Evolutionary conservation across 495 filamentous ascomycete species (phyloP).

Genomic region (Aspergillus homomorphus): DNA sequence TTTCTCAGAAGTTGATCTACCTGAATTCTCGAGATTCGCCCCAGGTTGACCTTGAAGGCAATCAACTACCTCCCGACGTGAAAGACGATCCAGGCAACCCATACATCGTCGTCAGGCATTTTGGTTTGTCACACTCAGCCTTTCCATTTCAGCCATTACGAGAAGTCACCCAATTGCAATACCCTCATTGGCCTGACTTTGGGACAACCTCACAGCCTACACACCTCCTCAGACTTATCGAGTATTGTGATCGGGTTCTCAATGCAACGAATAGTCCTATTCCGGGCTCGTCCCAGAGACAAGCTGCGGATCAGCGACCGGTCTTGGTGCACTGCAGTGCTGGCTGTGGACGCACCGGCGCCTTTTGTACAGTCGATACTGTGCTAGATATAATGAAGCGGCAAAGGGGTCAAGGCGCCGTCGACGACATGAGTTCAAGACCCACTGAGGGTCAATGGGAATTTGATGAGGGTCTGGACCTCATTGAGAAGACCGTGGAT

Average conservation of each 20-base stretch:
- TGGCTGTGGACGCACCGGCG: conserved; percentile 90
- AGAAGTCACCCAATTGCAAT: conserved; percentile 94
- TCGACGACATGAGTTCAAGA: background rate
- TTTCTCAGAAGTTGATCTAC: conserved; percentile 77
- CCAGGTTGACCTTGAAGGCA: conserved; percentile 7
- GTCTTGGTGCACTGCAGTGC: conserved; percentile 94
- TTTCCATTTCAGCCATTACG: conserved; percentile 83
- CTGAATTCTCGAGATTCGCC: conserved; percentile 51
- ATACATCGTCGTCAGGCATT: conserved; percentile 80
- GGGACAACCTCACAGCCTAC: conserved; percentile 85
- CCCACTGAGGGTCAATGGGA: conserved; percentile 49
- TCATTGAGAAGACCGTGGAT: conserved; percentile 80
- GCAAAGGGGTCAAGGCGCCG: conserved; percentile 47
- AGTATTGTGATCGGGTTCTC: conserved; percentile 67
- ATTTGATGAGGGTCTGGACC: conserved; percentile 59
- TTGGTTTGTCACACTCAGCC: conserved; percentile 71
- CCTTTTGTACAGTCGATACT: conserved; percentile 94
- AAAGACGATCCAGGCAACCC: conserved; percentile 52
- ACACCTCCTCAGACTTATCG: conserved; percentile 81
- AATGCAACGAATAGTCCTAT: conserved; percentile 33
- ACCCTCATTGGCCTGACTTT: conserved; percentile 93
- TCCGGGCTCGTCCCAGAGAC: conserved; percentile 47
- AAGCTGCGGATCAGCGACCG: conserved; percentile 57
- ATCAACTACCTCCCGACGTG: conserved; percentile 13
- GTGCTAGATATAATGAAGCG: conserved; percentile 91